Base-by-base conservation (phyloP, 2,329 filamentous ascomycete genomes). In the Fusarium devonianum region DNA sequence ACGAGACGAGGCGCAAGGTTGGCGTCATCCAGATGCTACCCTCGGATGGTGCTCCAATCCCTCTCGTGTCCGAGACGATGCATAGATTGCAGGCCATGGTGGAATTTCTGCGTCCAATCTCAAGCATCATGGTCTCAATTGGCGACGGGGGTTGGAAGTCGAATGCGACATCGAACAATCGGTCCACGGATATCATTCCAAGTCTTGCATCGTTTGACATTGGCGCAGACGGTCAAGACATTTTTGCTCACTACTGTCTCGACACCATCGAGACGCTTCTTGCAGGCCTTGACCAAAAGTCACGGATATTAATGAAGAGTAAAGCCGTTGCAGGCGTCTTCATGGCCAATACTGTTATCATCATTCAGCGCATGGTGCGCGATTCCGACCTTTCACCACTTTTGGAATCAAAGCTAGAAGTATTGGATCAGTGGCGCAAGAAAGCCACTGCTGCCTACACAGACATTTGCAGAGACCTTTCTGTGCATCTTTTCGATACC, bases 91-190 rank as follows among this genome's bases (percentile, higher is more conserved):
- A 94, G 63, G 87, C 87, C 11, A 89, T 99, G 84, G 89, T 92
- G 2, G 85, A 88, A 43, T 97, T 96, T 71, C 79, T 96, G 16
- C 83, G 86, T 6, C 92, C 94, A 1, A 82, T 99, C 14, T 90
- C 90, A 3, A 93, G 90, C 52, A 90, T 99, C 61, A 86, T 99
- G 78, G 86, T 94, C 19, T 96, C 92, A 1, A 75, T 99, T 8
- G 94, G 94, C 13, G 92, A 97, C 64, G 92, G 92, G 2, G 93
- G 93, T 25, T 99, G 94, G 94, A 85, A 83, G 53, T 78, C 80
- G 4, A 76, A 71, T 14, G 72, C 75, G 8, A 73, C 76, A 21
- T 73, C 77, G 12, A 75, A 78, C 30, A 76, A 80, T 8, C 81
- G 82, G 9, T 80, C 80, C 4, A 83, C 82, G 6, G 84, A 89